Evolutionary conservation across 306 rosid species (phyloP).

Genomic region (Casuarina equisetifolia): DNA sequence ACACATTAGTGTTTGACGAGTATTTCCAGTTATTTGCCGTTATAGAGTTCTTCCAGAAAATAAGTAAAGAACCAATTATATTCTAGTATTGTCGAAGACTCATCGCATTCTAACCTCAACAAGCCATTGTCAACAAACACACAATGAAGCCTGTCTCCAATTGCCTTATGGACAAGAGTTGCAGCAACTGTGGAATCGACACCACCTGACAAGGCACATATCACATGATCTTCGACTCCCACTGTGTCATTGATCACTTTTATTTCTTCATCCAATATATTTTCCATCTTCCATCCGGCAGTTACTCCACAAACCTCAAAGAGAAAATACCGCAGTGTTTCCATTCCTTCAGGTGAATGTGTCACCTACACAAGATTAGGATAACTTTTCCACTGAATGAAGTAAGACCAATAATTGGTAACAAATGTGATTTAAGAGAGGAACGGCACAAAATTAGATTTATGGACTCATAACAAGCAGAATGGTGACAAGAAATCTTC

Average conservation of each 20-base stretch:
- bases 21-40: background rate
- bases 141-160: constrained; percentile 93
- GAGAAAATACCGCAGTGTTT: constrained; percentile 62
- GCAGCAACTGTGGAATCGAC: constrained; percentile 99
- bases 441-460: background rate
- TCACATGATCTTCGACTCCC: constrained; percentile 66
- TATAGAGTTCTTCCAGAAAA: background rate
- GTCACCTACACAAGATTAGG: constrained; percentile 61
- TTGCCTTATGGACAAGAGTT: constrained; percentile 86
- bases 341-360: constrained; percentile 89
- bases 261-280: constrained; percentile 77
- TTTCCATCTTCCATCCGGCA: constrained; percentile 89
- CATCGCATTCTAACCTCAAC: constrained; percentile 55
- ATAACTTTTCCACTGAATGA: background rate
- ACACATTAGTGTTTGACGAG: background rate
- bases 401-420: background rate
- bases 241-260: constrained; percentile 62
- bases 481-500: background rate
- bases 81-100: constrained; percentile 6
- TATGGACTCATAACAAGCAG: background rate
- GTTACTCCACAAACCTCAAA: constrained; percentile 69
- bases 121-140: constrained; percentile 92
- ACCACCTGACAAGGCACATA: constrained; percentile 94
- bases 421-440: background rate
- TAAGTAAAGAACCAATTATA: background rate